Evolutionary conservation across 2,329 filamentous ascomycete species (phyloP).

Genomic region (Pezicula neosporulosa): DNA sequence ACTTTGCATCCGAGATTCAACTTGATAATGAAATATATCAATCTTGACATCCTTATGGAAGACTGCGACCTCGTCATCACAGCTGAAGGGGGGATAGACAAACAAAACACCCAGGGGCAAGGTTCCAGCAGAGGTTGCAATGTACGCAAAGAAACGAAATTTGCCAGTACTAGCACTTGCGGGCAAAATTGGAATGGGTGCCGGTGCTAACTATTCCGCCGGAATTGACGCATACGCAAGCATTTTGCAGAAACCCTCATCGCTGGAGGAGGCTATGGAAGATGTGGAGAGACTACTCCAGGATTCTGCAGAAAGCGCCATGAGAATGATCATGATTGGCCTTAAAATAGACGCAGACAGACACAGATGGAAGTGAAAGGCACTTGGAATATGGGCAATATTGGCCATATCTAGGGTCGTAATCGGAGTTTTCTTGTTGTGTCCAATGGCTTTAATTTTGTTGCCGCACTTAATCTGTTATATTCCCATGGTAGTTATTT

Average conservation of each 20-base stretch:
- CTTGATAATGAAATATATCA: constrained; percentile 47
- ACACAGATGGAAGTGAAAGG: too few relatives aligned
- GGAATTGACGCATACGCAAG: constrained; percentile 31
- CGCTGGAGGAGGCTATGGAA: constrained; percentile 25
- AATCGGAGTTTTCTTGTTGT: too few relatives aligned
- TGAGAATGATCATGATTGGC: constrained; percentile 19
- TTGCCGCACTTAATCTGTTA: too few relatives aligned
- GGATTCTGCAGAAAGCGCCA: constrained; percentile 27
- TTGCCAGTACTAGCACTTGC: constrained; percentile 43
- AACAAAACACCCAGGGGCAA: constrained; percentile 49
- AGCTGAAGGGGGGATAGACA: constrained; percentile 49
- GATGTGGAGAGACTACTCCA: constrained; percentile 22
- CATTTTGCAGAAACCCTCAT: constrained; percentile 26
- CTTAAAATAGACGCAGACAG: neutral
- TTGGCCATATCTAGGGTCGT: too few relatives aligned
- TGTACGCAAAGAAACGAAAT: constrained; percentile 40
- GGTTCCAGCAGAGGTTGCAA: constrained; percentile 49
- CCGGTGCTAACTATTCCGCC: constrained; percentile 28
- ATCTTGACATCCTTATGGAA: constrained; percentile 41
- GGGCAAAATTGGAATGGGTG: constrained; percentile 35
- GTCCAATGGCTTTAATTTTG: too few relatives aligned
- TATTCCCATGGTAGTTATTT: too few relatives aligned
- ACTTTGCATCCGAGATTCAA: constrained; percentile 43
- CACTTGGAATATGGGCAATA: too few relatives aligned
- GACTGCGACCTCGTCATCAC: constrained; percentile 48